These are phyloP conservation scores for Purpureocillium takamizusanense DNA, from an alignment of 2,329 filamentous ascomycete species.

Conservation along the genomic window DNA sequence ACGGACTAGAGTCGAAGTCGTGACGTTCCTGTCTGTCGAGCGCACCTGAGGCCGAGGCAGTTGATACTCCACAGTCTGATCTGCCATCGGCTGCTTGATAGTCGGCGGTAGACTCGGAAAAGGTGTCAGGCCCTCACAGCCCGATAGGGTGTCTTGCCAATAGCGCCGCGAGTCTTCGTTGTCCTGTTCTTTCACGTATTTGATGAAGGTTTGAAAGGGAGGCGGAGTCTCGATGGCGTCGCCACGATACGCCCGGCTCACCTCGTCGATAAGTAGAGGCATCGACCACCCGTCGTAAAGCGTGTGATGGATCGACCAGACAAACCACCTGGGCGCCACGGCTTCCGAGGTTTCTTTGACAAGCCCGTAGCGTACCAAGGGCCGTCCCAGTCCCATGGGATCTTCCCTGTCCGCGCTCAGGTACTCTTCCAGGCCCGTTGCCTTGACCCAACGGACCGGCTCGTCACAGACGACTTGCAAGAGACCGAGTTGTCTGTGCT, in stretches of 20 bases:
- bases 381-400: conserved; percentile 11
- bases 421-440: conserved; percentile 21
- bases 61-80: conserved; percentile 1
- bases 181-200: conserved; percentile 25
- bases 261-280: conserved; percentile 29
- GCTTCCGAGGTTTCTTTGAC: conserved; percentile 3
- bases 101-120: conserved; percentile 4
- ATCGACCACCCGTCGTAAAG: conserved; percentile 44
- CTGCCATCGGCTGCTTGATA: conserved; percentile 2
- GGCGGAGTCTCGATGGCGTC: conserved; percentile 14
- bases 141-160: conserved; percentile 19
- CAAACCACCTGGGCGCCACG: conserved; percentile 4
- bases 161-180: conserved; percentile 26
- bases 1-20: conserved; percentile 10
- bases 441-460: conserved; percentile 19
- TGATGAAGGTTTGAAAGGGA: conserved; percentile 30
- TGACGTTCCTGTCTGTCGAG: conserved; percentile 3
- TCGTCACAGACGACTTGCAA: conserved; percentile 30
- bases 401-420: conserved; percentile 20
- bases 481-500: conserved; percentile 18
- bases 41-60: neutral
- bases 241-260: conserved; percentile 26
- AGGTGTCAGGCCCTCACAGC: conserved; percentile 6
- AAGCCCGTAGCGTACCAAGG: conserved; percentile 11
- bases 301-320: conserved; percentile 39